Evolutionary conservation across 768 basidiomycete species (phyloP).

Genomic region (Pleurotus tuber-regium): DNA sequence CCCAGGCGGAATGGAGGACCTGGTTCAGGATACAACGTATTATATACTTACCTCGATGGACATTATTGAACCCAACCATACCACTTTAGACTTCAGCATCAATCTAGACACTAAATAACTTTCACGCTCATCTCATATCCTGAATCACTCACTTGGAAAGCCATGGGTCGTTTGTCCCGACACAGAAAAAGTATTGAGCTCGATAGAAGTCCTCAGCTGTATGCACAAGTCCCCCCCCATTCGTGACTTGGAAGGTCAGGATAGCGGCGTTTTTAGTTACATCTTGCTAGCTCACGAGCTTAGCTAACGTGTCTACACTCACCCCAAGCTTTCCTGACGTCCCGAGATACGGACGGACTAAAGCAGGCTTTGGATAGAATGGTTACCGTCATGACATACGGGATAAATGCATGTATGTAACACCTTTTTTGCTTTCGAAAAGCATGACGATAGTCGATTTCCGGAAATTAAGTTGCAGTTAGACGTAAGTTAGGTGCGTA

Average conservation of each 20-base stretch:
- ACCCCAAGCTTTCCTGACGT: conserved; percentile 12
- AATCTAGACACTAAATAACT: not conserved
- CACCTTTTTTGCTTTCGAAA: not conserved
- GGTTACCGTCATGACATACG: not conserved
- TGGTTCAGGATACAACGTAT: too few relatives aligned
- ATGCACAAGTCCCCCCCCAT: conserved; percentile 10
- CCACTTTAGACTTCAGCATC: conserved; percentile 4
- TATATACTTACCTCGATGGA: too few relatives aligned
- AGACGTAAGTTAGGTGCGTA: too few relatives aligned
- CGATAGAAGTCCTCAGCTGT: conserved; percentile 9
- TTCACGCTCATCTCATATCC: not conserved
- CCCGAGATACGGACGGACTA: conserved; percentile 13
- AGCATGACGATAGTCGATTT: too few relatives aligned
- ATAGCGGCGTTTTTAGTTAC: too few relatives aligned
- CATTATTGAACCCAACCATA: too few relatives aligned
- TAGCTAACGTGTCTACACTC: conserved; percentile 1
- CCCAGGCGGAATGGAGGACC: conserved; percentile 13
- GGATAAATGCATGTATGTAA: not conserved
- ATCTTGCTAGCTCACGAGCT: too few relatives aligned
- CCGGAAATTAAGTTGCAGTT: too few relatives aligned
- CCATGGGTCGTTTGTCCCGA: conserved; percentile 11
- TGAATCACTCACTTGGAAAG: conserved; percentile 2
- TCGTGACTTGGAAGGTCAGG: not conserved
- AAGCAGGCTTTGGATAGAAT: conserved; percentile 24
- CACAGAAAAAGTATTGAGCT: conserved; percentile 12